Evolutionary conservation across 2,329 filamentous ascomycete species (phyloP), one percentile per base, ranked within the genome.

Genomic region (Talaromyces sp.): DNA sequence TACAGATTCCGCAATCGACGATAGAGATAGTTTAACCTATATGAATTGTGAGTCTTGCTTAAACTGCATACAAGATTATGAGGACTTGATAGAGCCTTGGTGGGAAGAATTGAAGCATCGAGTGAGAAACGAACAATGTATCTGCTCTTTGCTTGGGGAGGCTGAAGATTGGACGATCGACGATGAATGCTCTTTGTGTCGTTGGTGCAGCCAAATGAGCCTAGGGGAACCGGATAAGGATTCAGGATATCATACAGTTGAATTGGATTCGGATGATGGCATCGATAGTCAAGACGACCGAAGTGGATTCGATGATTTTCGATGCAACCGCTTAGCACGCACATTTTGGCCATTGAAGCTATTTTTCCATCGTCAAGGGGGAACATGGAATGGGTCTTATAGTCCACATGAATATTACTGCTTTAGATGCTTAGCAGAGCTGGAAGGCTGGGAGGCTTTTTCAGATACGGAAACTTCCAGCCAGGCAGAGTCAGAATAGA

Each of bases 101-200:
- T 60, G 52, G 52, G 58, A 55, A 33, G 36, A 55, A 39, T 28
- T 60, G 25, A 60, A 60, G 47, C 27, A 60, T 22, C 33, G 32
- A 22, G 33, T 56, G 8, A 60, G 28, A 56, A 15, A 47, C 6
- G 5, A 52, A 28, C 10, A 52, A 39, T 52, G 53, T n/a, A 51
- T 56, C 10, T 56, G 19, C 42, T 60, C 17, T 32, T 28, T 60
- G 30, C 53, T 56, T 13, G 15, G 13, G n/a, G 22, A 13, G 19
- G 4, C 55, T 32, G 39, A 57, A 22, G n/a, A 32, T 49, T 47
- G 39, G 39, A 13, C 49, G 2, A 30, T 49, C 39, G 39, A 32
- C n/a, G 25, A 36, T 32, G 39, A 49, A 15, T 57, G 22, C 28
- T 57, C 36, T 47, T 33, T 57, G 19, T 57, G 55, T 17, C 55